Evolutionary conservation across 768 basidiomycete genomes (phyloP), one percentile per base, ranked within the genome.

Genomic region (Kwoniella pini): DNA sequence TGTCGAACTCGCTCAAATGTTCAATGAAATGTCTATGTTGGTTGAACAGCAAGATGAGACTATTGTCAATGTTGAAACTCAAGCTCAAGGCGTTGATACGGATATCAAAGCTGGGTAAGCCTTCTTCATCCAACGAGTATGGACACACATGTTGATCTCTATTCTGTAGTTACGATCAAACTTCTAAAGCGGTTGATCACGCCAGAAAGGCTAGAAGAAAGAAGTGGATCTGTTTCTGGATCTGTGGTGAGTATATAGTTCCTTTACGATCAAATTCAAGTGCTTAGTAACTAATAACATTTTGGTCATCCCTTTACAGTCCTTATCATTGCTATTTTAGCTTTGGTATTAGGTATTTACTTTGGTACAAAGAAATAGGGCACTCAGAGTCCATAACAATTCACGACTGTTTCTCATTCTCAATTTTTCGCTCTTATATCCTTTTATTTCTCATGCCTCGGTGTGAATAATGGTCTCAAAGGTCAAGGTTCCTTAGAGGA

Each of bases 171-270:
- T 79, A 91, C 52, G 81, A 83, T 63, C 89, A 96, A 76, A 90
- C 91, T 0, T 85, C 88, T 46, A 89, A 89, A 72, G 95, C 94
- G 6, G 89, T 97, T 53, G 82, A 80, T 36, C 91, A 88, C 36
- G 95, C 95, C 21, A 84, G 89, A 28, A 84, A 88, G 30, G 95
- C 95, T 21, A 87, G 95, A 62, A 91, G 88, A 80, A 97, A 95
- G 84, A 87, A 93, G 71, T 96, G 93, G 92, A 94, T 95, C 77
- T 97, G 94, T 81, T 95, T 95, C 73, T 75, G 68, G 68, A 75
- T 75, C 66, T 64, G 58, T 52, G 54, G 73, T 75, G 58, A 39
- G 73, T 75, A 33, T 26, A n/a, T 28, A 24, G 15, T 0, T 27
- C 45, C 46, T 43, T 27, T 28, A 39, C 21, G 24, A 11, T 24